Base-by-base conservation (phyloP, 345 rosid genomes). In the Kandelia obovata region DNA sequence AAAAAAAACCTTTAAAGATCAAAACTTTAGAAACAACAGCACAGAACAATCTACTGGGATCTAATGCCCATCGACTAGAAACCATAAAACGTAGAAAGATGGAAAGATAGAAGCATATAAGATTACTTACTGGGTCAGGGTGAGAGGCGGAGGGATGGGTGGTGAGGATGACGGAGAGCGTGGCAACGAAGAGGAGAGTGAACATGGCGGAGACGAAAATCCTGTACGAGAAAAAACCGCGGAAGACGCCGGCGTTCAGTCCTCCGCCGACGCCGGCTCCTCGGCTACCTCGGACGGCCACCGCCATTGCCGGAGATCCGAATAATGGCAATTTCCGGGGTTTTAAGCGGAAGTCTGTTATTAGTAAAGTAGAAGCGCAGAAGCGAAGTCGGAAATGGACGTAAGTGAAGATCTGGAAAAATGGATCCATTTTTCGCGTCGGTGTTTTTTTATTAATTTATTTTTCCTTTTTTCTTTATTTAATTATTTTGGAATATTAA, bases 121-220 rank as follows among this genome's bases (percentile, higher is more conserved):
- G 43, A 58, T 53, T 21, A 71, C 83, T 75, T 83, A 89, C 96
- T 19, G 84, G 80, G 71, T 78, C 82, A 43, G 75, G 80, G 20
- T 71, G 79, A 61, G 78, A 74, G 67, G 82, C 72, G 74, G 83
- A 82, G 72, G 63, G 89, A 5, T 74, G 80, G 37, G 81, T 74
- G 77, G 91, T 82, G 77, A 92, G 83, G 71, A 92, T 69, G 69
- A 88, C 89, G 68, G 89, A 89, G 86, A 87, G 78, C 27, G 95
- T 85, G 66, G 87, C 92, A 27, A 92, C 79, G 84, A 90, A 90
- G 76, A 90, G 90, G 68, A 88, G 82, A 46, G 83, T 83, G 80
- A 90, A 89, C 83, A 82, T 73, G 80, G 96, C 98, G 47, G 98
- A 92, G 78, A 90, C 81, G 73, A 92, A 86, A 80, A 92, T 73